Base-by-base conservation (phyloP, 2,329 filamentous ascomycete genomes). In the Claviceps arundinis region DNA sequence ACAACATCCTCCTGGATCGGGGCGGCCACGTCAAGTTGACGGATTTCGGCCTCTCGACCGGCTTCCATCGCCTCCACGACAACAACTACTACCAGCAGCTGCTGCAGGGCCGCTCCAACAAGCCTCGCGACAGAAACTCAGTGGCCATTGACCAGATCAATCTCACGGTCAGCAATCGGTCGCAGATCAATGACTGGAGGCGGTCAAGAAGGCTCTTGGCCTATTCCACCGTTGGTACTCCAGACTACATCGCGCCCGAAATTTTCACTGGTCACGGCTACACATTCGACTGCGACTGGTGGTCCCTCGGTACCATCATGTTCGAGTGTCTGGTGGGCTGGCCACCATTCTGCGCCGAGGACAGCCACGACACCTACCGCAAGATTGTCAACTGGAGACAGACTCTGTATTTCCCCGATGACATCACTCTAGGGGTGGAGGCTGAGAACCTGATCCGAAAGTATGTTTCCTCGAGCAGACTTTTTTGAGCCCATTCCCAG, bases 351-450 rank as follows among this genome's bases (percentile, higher is more conserved):
- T 98, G 93, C 68, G 91, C 93, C 19, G 93, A 98, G 68, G 91
- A 97, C 66, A 87, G 89, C 55, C 91, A 95, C 65, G 93, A 97
- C 68, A 97, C 93, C 1, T 98, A 98, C 72, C 85, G 91, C 59
- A 98, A 98, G 78, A 98, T 98, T 68, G 89, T 98, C 62, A 95
- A 96, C 72, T 98, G 93, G 93, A 84, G 88, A 52, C 85, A 95
- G 64, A 89, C 91, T 54, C 73, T 98, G 47, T 95, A 95, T 70
- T 97, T 98, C 75, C 93, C 93, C 0, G 90, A 95, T 55, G 93
- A 98, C 68, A 87, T 96, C 62, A 86, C 88, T 55, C 76, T 98
- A 37, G 89, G 89, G 43, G 78, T 79, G 1, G 90, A 96, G 64
- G 90, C 93, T 0, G 91, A 97, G 70, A 86, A 91, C 63, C 77